Percentiles rank a stretch among this genome's conserved stretches.
Evolutionary conservation across 495 filamentous ascomycete genomes (phyloP).

Genomic region (Penicillium salamii): DNA sequence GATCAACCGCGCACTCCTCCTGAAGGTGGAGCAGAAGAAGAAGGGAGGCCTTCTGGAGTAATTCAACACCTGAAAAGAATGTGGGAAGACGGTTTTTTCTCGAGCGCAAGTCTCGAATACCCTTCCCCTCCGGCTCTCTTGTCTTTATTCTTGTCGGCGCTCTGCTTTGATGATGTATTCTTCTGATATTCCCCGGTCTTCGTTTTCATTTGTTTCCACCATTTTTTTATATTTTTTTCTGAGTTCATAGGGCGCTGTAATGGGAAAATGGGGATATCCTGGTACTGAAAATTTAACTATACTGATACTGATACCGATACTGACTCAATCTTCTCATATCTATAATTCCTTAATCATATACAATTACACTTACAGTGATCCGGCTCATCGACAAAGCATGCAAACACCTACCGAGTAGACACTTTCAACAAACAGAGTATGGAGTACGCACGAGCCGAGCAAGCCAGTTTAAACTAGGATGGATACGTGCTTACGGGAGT

Average conservation of each 20-base stretch:
- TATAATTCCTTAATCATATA: neutral
- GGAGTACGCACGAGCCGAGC: neutral
- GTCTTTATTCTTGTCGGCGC: constrained; percentile 27
- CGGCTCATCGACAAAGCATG: no score
- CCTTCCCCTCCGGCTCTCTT: constrained; percentile 8
- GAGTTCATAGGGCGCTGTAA: constrained; percentile 45
- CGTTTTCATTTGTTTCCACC: constrained; percentile 22
- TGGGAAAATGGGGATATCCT: constrained; percentile 43
- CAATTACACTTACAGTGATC: no score
- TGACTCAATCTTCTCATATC: neutral
- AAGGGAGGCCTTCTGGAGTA: constrained; percentile 65
- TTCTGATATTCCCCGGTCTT: constrained; percentile 31
- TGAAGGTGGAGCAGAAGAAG: constrained; percentile 99
- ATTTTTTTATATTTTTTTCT: no score
- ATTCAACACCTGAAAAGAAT: constrained; percentile 10
- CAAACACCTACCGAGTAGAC: no score
- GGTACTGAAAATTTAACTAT: constrained; percentile 35
- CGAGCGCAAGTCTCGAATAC: no score
- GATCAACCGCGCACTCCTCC: constrained; percentile 94
- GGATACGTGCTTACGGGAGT: neutral
- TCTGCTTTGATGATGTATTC: constrained; percentile 27
- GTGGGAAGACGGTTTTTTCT: constrained; percentile 7
- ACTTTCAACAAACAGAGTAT: no score
- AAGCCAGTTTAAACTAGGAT: neutral
- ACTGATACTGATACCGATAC: constrained; percentile 17